phyloP scores from a whole-genome alignment of 108 stramenopile species.

The Pseudonitzschia delicatissima region DNA sequence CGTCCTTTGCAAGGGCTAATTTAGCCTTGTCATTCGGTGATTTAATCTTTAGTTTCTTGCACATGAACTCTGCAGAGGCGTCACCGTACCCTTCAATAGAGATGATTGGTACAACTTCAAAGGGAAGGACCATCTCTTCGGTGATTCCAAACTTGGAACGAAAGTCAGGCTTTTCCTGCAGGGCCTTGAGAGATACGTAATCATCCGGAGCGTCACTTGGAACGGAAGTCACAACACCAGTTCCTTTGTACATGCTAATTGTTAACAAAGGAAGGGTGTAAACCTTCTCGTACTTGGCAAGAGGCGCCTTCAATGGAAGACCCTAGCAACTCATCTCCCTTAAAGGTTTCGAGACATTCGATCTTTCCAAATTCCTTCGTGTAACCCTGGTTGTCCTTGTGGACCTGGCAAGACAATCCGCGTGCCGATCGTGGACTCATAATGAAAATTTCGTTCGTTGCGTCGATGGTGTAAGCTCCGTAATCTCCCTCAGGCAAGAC shows the following conservation, averaged over 20 bases:
- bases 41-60: slow-evolving; percentile 94
- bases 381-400: slow-evolving; percentile 62
- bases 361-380: slow-evolving; percentile 86
- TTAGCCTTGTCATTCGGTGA: slow-evolving; percentile 93
- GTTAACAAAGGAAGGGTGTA: slow-evolving; percentile 96
- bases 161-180: slow-evolving; percentile 93
- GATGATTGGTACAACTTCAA: slow-evolving; percentile 97
- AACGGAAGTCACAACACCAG: slow-evolving; percentile 97
- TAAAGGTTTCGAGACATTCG: slow-evolving; percentile 75
- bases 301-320: slow-evolving; percentile 88
- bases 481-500: slow-evolving; percentile 96
- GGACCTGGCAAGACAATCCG: slow-evolving; percentile 91
- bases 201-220: slow-evolving; percentile 99
- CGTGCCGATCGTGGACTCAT: slow-evolving; percentile 88
- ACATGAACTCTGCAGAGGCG: slow-evolving; percentile 87
- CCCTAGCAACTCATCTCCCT: slow-evolving; percentile 93
- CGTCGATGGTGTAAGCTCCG: slow-evolving; percentile 91
- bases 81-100: slow-evolving; percentile 95
- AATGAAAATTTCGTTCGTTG: slow-evolving; percentile 89
- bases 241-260: slow-evolving; percentile 98
- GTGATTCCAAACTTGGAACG: slow-evolving; percentile 95
- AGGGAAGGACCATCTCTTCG: slow-evolving; percentile 91
- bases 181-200: slow-evolving; percentile 91
- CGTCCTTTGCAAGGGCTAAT: slow-evolving; percentile 91
- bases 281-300: slow-evolving; percentile 91